phyloP scores from a whole-genome alignment of 2,329 filamentous ascomycete species.

The Colletotrichum destructivum region DNA sequence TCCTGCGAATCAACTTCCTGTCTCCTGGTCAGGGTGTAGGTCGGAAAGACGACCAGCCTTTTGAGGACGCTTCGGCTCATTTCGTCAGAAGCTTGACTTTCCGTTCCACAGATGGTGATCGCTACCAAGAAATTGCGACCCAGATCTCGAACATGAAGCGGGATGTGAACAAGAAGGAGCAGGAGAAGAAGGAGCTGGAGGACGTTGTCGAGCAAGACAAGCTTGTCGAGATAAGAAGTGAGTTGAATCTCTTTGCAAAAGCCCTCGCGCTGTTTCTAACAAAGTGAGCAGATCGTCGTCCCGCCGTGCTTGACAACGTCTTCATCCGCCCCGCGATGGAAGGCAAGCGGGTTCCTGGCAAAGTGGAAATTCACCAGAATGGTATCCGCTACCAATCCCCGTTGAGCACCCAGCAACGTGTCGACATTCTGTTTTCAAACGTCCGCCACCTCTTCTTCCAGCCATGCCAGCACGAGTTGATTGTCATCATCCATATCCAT shows the following conservation, averaged over 20 bases:
- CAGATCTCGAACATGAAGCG: constrained; percentile 98
- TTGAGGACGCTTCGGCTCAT: constrained; percentile 95
- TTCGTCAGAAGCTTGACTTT: constrained; percentile 97
- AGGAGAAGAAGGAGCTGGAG: constrained; percentile 99
- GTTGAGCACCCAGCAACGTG: constrained; percentile 83
- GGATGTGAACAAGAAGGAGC: constrained; percentile 90
- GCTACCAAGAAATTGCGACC: constrained; percentile 91
- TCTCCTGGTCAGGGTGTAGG: constrained; percentile 98
- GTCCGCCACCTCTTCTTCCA: constrained; percentile 99
- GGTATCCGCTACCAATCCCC: constrained; percentile 95
- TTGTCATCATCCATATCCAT: constrained; percentile 98
- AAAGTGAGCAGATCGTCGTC: constrained; percentile 79
- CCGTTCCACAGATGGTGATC: constrained; percentile 88
- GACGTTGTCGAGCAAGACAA: constrained; percentile 99
- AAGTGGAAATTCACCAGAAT: constrained; percentile 98
- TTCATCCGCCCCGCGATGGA: constrained; percentile 96
- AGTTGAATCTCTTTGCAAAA: constrained; percentile 51
- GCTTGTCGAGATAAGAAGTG: constrained; percentile 92
- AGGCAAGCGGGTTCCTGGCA: constrained; percentile 95
- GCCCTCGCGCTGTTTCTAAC: neutral
- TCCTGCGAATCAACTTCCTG: constrained; percentile 95
- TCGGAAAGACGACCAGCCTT: constrained; percentile 96
- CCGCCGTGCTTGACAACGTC: constrained; percentile 91
- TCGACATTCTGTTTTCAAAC: constrained; percentile 97
- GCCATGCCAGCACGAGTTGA: constrained; percentile 94